Base-by-base conservation (phyloP, 179 eudicot species). In the Monotropa hypopitys region DNA sequence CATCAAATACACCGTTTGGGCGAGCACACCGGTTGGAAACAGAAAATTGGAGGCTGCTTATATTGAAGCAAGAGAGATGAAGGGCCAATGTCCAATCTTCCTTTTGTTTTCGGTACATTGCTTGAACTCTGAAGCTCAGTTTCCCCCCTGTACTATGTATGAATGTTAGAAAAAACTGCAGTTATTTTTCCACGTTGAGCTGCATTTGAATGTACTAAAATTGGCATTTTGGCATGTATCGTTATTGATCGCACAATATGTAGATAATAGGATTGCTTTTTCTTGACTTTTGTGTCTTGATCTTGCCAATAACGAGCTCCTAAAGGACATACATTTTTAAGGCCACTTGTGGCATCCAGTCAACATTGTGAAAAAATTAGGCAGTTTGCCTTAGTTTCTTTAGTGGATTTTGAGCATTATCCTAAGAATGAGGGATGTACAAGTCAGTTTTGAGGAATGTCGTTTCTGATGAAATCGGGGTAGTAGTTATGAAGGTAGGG, bases 21-120 rank as follows among this genome's bases (percentile, higher is more conserved):
- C 99, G 45, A 95, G 99, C 85, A 95, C 99, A 0, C 88, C 97
- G 71, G 92, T 90, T 83, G 97, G 99, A 74, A 95, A 95, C 84
- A 85, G 88, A 73, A 95, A 95, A 81, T 77, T 95, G 68, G 97
- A 95, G 85, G 97, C 91, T 81, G 97, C 99, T 67, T 95, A 87
- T 85, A 83, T 54, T 57, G 97, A 93, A 81, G 88, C 92, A 9
- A 91, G 91, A 87, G 97, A 90, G 82, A 63, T 77, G 57, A 85
- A 83, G 69, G 87, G 83, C 79, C 81, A 79, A 72, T 93, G 93
- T 77, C 99, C 99, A 6, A 79, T 95, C 51, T 93, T 92, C 78
- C 99, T 95, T 61, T 87, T 95, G 80, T 95, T 95, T 81, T 95
- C 99, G 78, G 99, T 95, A 90, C 18, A 86, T 78, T 78, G 66